These are phyloP conservation scores for Blastobotrys raffinosifermentans DNA, from an alignment of 1,139 yeast species.

Conservation along the genomic window DNA sequence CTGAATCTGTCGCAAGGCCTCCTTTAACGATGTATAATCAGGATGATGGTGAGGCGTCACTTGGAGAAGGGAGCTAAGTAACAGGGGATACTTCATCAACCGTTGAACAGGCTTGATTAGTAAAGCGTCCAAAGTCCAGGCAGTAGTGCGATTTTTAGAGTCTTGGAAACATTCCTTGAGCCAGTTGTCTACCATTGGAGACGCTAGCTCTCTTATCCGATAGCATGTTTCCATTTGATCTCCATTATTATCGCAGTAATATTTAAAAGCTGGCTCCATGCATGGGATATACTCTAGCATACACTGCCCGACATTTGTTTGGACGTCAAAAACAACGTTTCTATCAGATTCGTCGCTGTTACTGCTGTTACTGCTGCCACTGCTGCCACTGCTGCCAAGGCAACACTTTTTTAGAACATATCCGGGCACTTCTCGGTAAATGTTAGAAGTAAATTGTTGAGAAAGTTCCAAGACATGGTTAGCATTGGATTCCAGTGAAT, in stretches of 20 bases:
- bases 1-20: constrained; percentile 26
- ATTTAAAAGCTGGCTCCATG: constrained; percentile 30
- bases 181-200: constrained; percentile 31
- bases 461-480: constrained; percentile 29
- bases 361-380: constrained; percentile 16
- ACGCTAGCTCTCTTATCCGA: constrained; percentile 22
- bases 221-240: constrained; percentile 29
- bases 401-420: constrained; percentile 19
- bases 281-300: constrained; percentile 29
- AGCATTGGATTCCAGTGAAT: constrained; percentile 29
- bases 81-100: constrained; percentile 37
- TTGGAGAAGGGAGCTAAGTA: constrained; percentile 28
- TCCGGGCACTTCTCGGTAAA: constrained; percentile 25
- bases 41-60: constrained; percentile 28
- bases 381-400: background rate
- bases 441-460: constrained; percentile 23
- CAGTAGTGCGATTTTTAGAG: constrained; percentile 30
- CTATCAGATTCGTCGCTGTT: constrained; percentile 9
- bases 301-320: constrained; percentile 31
- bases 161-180: constrained; percentile 26
- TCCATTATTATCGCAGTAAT: constrained; percentile 30
- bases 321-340: constrained; percentile 22
- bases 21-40: constrained; percentile 27
- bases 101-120: constrained; percentile 41
- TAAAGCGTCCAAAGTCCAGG: constrained; percentile 39